A percentile compares a stretch with the other conserved stretches of the same genome.
phyloP scores from a whole-genome alignment of 202 grass and related monocot species.

The Schoenoplectus tabernaemontani region DNA sequence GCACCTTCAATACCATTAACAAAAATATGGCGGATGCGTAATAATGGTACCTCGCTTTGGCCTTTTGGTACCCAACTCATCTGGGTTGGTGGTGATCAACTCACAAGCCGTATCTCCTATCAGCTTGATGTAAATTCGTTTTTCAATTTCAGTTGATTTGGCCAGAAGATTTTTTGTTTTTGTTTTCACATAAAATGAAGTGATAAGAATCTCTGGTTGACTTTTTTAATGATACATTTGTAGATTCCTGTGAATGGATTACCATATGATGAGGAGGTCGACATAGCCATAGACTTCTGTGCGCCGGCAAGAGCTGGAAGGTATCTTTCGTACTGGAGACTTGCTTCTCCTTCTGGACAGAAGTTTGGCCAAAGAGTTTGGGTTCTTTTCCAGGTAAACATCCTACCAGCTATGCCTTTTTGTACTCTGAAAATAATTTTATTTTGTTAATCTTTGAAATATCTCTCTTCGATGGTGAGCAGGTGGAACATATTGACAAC shows the following conservation, averaged over 20 bases:
- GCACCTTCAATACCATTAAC: slow-evolving; percentile 51
- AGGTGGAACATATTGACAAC: slow-evolving; percentile 44
- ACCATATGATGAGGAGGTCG: slow-evolving; percentile 33
- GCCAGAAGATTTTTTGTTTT: neutral
- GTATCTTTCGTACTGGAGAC: slow-evolving; percentile 78
- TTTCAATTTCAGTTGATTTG: neutral
- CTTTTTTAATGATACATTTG: neutral
- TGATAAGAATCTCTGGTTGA: neutral
- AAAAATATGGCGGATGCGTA: slow-evolving; percentile 77
- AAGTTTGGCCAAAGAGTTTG: slow-evolving; percentile 72
- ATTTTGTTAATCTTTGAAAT: neutral
- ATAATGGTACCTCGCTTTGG: slow-evolving; percentile 54
- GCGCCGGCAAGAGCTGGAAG: slow-evolving; percentile 56
- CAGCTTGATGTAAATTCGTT: slow-evolving; percentile 40
- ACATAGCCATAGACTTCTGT: slow-evolving; percentile 52
- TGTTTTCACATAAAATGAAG: neutral
- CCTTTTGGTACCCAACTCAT: slow-evolving; percentile 54
- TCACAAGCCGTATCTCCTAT: slow-evolving; percentile 26
- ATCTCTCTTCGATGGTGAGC: slow-evolving; percentile 8
- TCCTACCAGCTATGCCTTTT: slow-evolving; percentile 4
- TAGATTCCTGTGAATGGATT: slow-evolving; percentile 54
- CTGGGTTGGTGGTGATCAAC: slow-evolving; percentile 61
- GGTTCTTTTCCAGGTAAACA: slow-evolving; percentile 73
- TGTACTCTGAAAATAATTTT: neutral
- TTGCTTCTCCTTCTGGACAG: slow-evolving; percentile 50